Evolutionary conservation across 176 grass and related monocot genomes (phyloP).

Genomic region (Raddia guianensis): DNA sequence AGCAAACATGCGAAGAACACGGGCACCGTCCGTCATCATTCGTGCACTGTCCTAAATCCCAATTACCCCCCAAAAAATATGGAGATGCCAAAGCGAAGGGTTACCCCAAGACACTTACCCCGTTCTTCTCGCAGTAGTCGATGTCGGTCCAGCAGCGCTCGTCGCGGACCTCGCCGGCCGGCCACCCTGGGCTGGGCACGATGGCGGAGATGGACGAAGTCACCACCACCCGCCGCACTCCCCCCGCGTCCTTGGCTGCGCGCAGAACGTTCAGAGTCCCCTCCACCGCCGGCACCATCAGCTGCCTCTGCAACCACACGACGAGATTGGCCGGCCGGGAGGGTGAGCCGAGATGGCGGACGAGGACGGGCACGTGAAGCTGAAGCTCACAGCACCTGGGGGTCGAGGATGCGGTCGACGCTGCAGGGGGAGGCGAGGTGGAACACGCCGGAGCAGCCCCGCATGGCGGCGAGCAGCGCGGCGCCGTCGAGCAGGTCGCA

Average conservation of each 20-base stretch:
- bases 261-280: slow-evolving; percentile 80
- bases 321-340: background rate
- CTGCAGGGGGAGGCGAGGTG: slow-evolving; percentile 88
- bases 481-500: slow-evolving; percentile 73
- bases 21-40: background rate
- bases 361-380: no score
- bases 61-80: background rate
- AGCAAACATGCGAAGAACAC: background rate
- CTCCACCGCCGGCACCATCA: slow-evolving; percentile 77
- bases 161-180: slow-evolving; percentile 62
- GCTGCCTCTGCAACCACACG: slow-evolving; percentile 49
- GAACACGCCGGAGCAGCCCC: slow-evolving; percentile 66
- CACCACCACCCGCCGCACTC: slow-evolving; percentile 69
- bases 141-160: slow-evolving; percentile 86
- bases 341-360: slow-evolving; percentile 8
- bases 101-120: slow-evolving; percentile 43
- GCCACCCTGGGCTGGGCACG: slow-evolving; percentile 62
- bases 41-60: background rate
- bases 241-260: slow-evolving; percentile 56
- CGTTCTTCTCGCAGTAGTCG: slow-evolving; percentile 77
- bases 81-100: background rate
- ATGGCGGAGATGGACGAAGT: slow-evolving; percentile 74
- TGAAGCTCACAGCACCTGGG: slow-evolving; percentile 48
- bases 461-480: slow-evolving; percentile 53
- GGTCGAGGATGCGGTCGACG: slow-evolving; percentile 67